Base-by-base conservation (phyloP, 768 basidiomycete genomes). In the Cystobasidium tubakii region DNA sequence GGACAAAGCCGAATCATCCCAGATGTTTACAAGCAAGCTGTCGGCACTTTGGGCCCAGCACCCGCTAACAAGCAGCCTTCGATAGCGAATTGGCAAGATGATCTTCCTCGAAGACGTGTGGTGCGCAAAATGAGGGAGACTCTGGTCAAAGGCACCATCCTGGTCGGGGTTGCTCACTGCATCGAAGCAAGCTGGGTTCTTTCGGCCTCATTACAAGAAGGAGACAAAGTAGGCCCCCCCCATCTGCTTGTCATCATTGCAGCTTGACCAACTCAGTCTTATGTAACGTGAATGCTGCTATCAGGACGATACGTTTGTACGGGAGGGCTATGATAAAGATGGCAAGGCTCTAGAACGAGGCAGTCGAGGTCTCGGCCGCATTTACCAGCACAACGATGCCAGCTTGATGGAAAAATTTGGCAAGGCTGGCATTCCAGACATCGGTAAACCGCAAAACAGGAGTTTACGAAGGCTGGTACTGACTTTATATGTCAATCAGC, bases 41-140 rank as follows among this genome's bases (percentile, higher is more conserved):
- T 60, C 25, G 55, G 21, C 27, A 34, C 15, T 25, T 27, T 71
- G 23, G 69, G 34, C 3, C 44, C 66, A n/a, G 25, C 50, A 31
- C 50, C 69, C 25, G 15, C 69, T 57, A 39, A 1, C 6, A 36
- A 39, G 42, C 69, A 57, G 17, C 21, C 53, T 2, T 7, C 53
- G 10, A 36, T 62, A 71, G 23, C 12, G 10, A 25, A 27, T 39
- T 71, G 36, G 63, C 29, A 55, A 31, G 53, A 71, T 13, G 69
- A 71, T 60, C 71, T 72, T 53, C 77, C 77, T 0, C 76, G 77
- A 12, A 21, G 77, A 12, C 63, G 67, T 25, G 57, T 62, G 19
- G 60, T 76, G n/a, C 21, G 73, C 0, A 50, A 75, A 17, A 29
- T 77, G 73, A 78, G 75, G 19, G 77, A 78, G 36, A 62, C 57